phyloP scores from a whole-genome alignment of 176 grass and related monocot species.

The Raddia distichophylla region DNA sequence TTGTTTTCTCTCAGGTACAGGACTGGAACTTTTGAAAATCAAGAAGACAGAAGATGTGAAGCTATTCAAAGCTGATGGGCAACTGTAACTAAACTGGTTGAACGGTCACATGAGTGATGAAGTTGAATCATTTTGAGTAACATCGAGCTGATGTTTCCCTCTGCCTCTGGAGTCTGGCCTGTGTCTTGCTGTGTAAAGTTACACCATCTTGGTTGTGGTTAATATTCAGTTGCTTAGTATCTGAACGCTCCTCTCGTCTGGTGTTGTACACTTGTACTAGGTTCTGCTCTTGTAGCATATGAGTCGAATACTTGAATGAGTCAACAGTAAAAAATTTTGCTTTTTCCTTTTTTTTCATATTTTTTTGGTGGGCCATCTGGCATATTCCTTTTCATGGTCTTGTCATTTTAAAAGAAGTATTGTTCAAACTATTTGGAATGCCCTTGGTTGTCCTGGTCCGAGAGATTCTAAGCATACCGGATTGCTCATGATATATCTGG shows the following conservation, averaged over 20 bases:
- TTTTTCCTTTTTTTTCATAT: slow-evolving; percentile 40
- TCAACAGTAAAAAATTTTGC: slow-evolving; percentile 56
- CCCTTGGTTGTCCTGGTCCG: not conserved
- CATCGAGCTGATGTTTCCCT: slow-evolving; percentile 60
- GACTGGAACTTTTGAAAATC: slow-evolving; percentile 38
- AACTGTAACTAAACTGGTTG: slow-evolving; percentile 44
- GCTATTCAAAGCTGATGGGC: slow-evolving; percentile 38
- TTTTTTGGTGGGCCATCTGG: slow-evolving; percentile 2
- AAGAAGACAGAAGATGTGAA: slow-evolving; percentile 36
- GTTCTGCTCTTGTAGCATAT: slow-evolving; percentile 56
- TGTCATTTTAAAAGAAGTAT: slow-evolving; percentile 26
- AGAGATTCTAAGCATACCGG: not conserved
- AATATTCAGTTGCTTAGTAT: slow-evolving; percentile 39
- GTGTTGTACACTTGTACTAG: slow-evolving; percentile 40
- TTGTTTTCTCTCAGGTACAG: not conserved
- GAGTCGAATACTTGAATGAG: slow-evolving; percentile 32
- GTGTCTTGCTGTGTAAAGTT: slow-evolving; percentile 54
- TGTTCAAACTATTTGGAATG: slow-evolving; percentile 36
- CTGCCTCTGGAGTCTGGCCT: not conserved
- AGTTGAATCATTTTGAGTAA: slow-evolving; percentile 41
- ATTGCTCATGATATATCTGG: not conserved
- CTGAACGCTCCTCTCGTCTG: slow-evolving; percentile 36
- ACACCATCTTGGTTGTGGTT: slow-evolving; percentile 44
- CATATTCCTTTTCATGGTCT: slow-evolving; percentile 20
- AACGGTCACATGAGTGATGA: slow-evolving; percentile 34